Evolutionary conservation across 495 filamentous ascomycete genomes (phyloP).

Genomic region (Penicillium goetzii): DNA sequence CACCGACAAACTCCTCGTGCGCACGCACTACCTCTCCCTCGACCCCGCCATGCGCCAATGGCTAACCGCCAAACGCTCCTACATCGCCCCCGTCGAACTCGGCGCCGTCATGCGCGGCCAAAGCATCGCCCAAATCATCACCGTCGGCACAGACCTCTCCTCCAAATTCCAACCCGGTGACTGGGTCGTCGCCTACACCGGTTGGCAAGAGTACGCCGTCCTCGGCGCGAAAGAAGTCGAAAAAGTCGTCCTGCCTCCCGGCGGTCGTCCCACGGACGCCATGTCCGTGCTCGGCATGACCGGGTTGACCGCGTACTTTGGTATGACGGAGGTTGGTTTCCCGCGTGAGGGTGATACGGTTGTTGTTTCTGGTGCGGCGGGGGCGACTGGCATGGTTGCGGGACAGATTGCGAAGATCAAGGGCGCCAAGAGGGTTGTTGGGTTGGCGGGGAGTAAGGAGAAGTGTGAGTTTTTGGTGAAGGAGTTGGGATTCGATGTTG

Average conservation of each 20-base stretch:
- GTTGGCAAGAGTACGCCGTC: constrained; percentile 68
- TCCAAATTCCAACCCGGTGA: constrained; percentile 55
- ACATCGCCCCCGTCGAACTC: constrained; percentile 66
- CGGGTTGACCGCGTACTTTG: constrained; percentile 70
- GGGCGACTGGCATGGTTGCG: constrained; percentile 69
- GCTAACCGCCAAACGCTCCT: constrained; percentile 69
- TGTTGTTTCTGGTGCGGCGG: constrained; percentile 70
- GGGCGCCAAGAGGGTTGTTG: constrained; percentile 57
- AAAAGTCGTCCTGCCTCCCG: constrained; percentile 48
- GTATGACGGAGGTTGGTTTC: constrained; percentile 61
- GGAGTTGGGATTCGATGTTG: constrained; percentile 54
- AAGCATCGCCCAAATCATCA: constrained; percentile 57
- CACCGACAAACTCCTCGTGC: constrained; percentile 66
- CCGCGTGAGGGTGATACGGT: constrained; percentile 64
- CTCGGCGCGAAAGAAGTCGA: constrained; percentile 49
- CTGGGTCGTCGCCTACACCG: constrained; percentile 52
- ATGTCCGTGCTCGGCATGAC: constrained; percentile 63
- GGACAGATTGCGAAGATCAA: constrained; percentile 71
- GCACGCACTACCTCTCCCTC: constrained; percentile 71
- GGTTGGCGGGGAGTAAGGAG: constrained; percentile 53
- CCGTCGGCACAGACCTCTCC: constrained; percentile 41
- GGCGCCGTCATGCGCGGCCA: constrained; percentile 70
- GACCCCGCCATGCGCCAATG: constrained; percentile 83
- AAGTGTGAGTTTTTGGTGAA: constrained; percentile 54
- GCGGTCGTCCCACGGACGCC: constrained; percentile 58